Evolutionary conservation across 2,329 filamentous ascomycete species (phyloP).

Genomic region (Fusarium sp.): DNA sequence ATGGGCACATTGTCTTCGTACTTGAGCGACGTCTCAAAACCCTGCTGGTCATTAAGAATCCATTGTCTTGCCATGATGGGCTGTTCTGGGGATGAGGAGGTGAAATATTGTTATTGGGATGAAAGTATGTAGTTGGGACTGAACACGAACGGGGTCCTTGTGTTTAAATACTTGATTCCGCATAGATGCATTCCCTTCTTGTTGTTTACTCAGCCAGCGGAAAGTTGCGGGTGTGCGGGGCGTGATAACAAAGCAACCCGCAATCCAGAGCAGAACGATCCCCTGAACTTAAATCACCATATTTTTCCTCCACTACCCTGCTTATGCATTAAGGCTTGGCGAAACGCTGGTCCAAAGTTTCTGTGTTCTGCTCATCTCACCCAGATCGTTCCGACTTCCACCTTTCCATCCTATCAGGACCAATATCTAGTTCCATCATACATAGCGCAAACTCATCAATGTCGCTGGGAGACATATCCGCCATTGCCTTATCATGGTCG

Average conservation of each 20-base stretch:
- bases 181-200: accelerated
- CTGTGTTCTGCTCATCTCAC: accelerated
- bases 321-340: accelerated
- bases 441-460: conserved; percentile 17
- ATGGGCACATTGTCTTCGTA: conserved; percentile 45
- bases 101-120: neutral
- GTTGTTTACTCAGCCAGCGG: neutral
- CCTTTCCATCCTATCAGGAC: conserved; percentile 15
- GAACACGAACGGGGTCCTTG: accelerated
- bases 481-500: conserved; percentile 5
- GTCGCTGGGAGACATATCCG: neutral
- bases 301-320: accelerated
- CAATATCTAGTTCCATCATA: conserved; percentile 31
- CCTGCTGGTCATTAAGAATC: conserved; percentile 45
- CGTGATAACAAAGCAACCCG: neutral
- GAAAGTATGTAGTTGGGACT: neutral
- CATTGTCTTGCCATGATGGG: conserved; percentile 39
- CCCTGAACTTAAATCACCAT: neutral
- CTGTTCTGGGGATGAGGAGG: neutral
- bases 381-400: neutral
- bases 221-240: neutral
- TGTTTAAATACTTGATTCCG: neutral
- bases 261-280: neutral
- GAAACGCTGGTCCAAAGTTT: accelerated
- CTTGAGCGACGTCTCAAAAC: conserved; percentile 51